Percentiles rank a stretch among this genome's conserved stretches.
These are phyloP conservation scores for Batkoa obscura DNA, from an alignment of 371 early-diverging fungal species.

Conservation along the genomic window DNA sequence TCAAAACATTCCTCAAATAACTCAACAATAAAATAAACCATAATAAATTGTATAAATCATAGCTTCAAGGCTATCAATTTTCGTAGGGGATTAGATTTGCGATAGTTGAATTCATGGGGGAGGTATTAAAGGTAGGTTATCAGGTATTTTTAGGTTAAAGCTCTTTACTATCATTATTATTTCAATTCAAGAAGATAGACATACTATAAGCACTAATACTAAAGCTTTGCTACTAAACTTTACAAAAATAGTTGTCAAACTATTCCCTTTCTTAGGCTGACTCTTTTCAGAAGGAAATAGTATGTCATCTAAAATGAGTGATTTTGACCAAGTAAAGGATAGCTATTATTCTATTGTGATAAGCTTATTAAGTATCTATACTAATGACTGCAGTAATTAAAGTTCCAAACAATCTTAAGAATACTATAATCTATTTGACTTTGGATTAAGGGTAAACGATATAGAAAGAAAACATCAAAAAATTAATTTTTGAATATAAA, in stretches of 20 bases:
- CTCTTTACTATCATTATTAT: neutral
- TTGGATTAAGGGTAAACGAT: conserved; percentile 6
- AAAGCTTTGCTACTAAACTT: conserved; percentile 94
- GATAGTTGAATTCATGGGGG: conserved; percentile 88
- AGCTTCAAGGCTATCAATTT: conserved; percentile 89
- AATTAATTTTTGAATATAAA: conserved; percentile 90
- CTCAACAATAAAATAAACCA: conserved; percentile 97
- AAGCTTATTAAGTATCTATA: conserved; percentile 9
- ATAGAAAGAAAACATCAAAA: conserved; percentile 46
- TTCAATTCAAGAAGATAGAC: conserved; percentile 93
- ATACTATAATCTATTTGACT: conserved; percentile 51
- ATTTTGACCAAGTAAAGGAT: conserved; percentile 78
- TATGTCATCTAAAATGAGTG: conserved; percentile 71
- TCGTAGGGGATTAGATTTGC: conserved; percentile 62
- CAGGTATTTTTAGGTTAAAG: neutral
- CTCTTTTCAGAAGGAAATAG: conserved; percentile 80
- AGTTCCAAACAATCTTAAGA: conserved; percentile 22
- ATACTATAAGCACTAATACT: conserved; percentile 92
- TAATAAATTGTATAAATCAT: conserved; percentile 94
- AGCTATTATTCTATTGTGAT: conserved; percentile 66
- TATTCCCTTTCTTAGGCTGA: conserved; percentile 83
- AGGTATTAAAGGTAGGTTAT: conserved; percentile 59
- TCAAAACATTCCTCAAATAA: conserved; percentile 90
- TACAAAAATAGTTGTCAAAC: conserved; percentile 84
- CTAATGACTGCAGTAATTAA: neutral